These are phyloP conservation scores for Alternaria arborescens DNA, from an alignment of 2,329 filamentous ascomycete genomes.

Conservation along the genomic window DNA sequence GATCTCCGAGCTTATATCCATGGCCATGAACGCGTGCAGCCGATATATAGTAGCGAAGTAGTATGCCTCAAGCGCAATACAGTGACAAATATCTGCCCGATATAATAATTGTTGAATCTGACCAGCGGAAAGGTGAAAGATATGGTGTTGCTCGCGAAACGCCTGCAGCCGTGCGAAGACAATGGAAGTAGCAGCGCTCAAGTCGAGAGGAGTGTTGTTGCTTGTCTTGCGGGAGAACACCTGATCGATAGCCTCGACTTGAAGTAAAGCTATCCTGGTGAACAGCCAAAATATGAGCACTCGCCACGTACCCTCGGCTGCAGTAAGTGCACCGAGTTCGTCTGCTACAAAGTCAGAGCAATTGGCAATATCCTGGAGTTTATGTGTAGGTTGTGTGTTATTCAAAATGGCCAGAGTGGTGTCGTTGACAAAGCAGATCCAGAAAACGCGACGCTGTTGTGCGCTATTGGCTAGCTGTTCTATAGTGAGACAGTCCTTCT, in stretches of 20 bases:
- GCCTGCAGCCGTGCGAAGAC: slow-evolving; percentile 22
- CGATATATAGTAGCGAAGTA: slow-evolving; percentile 39
- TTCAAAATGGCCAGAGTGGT: slow-evolving; percentile 27
- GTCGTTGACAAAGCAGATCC: slow-evolving; percentile 35
- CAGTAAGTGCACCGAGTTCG: slow-evolving; percentile 26
- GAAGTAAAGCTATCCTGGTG: slow-evolving; percentile 29
- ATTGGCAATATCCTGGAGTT: slow-evolving; percentile 27
- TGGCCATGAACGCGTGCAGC: slow-evolving; percentile 24
- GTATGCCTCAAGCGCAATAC: slow-evolving; percentile 28
- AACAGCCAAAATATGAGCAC: slow-evolving; percentile 33
- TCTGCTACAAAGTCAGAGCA: slow-evolving; percentile 21
- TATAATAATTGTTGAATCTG: slow-evolving; percentile 37
- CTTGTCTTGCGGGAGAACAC: slow-evolving; percentile 22
- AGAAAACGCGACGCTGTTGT: slow-evolving; percentile 35
- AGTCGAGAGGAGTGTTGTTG: slow-evolving; percentile 9
- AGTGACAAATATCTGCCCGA: slow-evolving; percentile 35
- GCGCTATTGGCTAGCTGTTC: slow-evolving; percentile 18
- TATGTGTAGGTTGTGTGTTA: slow-evolving; percentile 29
- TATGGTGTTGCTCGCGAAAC: slow-evolving; percentile 28
- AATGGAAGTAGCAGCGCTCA: slow-evolving; percentile 4
- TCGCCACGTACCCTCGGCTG: slow-evolving; percentile 33
- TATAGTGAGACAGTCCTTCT: not conserved
- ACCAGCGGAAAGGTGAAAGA: slow-evolving; percentile 27
- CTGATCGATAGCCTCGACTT: slow-evolving; percentile 36
- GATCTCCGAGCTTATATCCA: slow-evolving; percentile 23